phyloP scores from a whole-genome alignment of 23 red algal genomes.

The Gracilaria domingensis region DNA sequence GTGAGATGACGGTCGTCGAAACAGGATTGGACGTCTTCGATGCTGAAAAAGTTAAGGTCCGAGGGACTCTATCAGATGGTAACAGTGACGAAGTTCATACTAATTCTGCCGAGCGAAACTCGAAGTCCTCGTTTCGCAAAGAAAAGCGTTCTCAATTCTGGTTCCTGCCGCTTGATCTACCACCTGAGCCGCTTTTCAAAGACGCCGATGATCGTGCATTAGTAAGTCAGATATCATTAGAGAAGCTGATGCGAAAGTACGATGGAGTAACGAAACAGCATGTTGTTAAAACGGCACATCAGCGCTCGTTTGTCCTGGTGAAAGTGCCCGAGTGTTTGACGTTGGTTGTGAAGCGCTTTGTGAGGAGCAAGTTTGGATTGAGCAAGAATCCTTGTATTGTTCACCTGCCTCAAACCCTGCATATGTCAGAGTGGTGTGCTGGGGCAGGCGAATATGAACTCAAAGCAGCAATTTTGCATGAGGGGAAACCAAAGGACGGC shows the following conservation, averaged over 20 bases:
- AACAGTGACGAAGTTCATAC: neutral
- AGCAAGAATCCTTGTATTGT: slow-evolving; percentile 74
- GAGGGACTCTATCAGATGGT: neutral
- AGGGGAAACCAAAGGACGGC: slow-evolving; percentile 39
- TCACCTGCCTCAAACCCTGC: slow-evolving; percentile 44
- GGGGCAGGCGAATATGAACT: slow-evolving; percentile 47
- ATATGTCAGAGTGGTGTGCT: slow-evolving; percentile 30
- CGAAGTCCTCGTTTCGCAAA: neutral
- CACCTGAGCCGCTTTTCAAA: slow-evolving; percentile 70
- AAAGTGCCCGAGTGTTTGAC: slow-evolving; percentile 58
- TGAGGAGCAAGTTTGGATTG: slow-evolving; percentile 55
- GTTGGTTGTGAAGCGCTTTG: slow-evolving; percentile 52
- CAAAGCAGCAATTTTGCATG: slow-evolving; percentile 50
- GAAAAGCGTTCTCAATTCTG: slow-evolving; percentile 39
- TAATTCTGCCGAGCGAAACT: neutral
- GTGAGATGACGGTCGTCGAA: slow-evolving; percentile 35
- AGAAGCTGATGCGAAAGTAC: slow-evolving; percentile 56
- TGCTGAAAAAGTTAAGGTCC: neutral
- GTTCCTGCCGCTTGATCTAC: slow-evolving; percentile 70
- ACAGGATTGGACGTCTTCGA: neutral
- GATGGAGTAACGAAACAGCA: slow-evolving; percentile 47
- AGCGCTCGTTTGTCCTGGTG: slow-evolving; percentile 16
- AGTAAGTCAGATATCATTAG: slow-evolving; percentile 34
- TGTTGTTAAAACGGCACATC: slow-evolving; percentile 40
- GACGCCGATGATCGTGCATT: slow-evolving; percentile 51